Base-by-base conservation (phyloP, 202 grass and related monocot species). In the Carex arenaria region DNA sequence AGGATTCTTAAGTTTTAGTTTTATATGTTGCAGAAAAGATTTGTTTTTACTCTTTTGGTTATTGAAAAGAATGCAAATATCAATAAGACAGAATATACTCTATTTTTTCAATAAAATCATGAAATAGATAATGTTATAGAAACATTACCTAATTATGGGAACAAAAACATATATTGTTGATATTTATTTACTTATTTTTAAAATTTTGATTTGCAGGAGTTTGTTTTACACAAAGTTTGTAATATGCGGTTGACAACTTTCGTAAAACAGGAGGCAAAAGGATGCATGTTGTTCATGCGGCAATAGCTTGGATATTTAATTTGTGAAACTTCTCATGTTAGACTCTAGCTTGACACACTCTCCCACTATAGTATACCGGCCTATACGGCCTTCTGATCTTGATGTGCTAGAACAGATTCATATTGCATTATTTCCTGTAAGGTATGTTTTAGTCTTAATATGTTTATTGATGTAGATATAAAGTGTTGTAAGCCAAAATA, bases 381-480 rank as follows among this genome's bases (percentile, higher is more conserved):
- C 96, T 67, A 89, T 98, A 85, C 85, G 90, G 67, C 93, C 96
- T 64, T 92, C 93, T 38, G 96, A 98, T 83, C 85, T 98, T 65
- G 91, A 93, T 57, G 89, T 89, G 73, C 89, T 98, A 36, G 96
- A 98, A 87, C 89, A 92, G 73, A 95, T 95, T 67, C 96, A 98
- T 89, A 87, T 90, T 61, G 53, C 86, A 36, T 87, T 98, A 84
- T 98, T 98, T 82, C 96, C 96, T 71, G 92, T 98, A 85, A 91
- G 92, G 95, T 94, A 88, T 12, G 10, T 71, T 47, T 69, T 70
- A 23, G 67, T 23, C n/a, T 71, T 45, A 47, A 5, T 71, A 11
- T 47, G 40, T 71, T 70, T 43, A 71, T 71, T 47, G 34, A 71
- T n/a, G 38, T 60, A 76, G 61, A 57, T 64, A 51, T 74, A 54